Evolutionary conservation across 2,329 filamentous ascomycete genomes (phyloP).

Genomic region (Fusarium caatingaense): DNA sequence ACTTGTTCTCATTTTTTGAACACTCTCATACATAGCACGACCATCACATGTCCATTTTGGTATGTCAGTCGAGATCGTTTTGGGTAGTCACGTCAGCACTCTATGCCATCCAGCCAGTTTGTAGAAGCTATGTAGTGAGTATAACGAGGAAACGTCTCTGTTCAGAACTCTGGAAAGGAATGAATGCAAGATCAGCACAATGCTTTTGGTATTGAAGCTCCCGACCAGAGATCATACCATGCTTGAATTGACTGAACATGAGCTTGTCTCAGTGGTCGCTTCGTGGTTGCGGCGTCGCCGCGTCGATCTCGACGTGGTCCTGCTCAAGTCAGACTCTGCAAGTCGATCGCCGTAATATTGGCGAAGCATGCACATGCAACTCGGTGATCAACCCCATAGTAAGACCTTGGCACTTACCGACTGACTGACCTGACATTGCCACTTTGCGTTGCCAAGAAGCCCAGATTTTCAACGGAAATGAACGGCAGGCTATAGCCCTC

Average conservation of each 20-base stretch:
- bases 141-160: background rate
- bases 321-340: background rate
- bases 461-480: background rate
- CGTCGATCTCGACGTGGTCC: background rate
- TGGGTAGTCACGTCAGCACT: background rate
- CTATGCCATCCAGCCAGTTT: background rate
- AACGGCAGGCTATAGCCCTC: accelerated
- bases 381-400: background rate
- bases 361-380: background rate
- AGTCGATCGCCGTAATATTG: background rate
- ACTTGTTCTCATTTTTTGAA: background rate
- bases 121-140: background rate
- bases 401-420: background rate
- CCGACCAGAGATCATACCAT: background rate
- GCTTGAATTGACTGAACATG: background rate
- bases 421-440: background rate
- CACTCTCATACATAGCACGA: background rate
- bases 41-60: background rate
- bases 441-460: background rate
- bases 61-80: background rate
- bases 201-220: background rate
- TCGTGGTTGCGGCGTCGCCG: background rate
- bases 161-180: too few relatives aligned
- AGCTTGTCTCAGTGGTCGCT: background rate
- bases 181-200: background rate